Evolutionary conservation across 352 stramenopile species (phyloP).

Genomic region (Globisporangium orthogonon): DNA sequence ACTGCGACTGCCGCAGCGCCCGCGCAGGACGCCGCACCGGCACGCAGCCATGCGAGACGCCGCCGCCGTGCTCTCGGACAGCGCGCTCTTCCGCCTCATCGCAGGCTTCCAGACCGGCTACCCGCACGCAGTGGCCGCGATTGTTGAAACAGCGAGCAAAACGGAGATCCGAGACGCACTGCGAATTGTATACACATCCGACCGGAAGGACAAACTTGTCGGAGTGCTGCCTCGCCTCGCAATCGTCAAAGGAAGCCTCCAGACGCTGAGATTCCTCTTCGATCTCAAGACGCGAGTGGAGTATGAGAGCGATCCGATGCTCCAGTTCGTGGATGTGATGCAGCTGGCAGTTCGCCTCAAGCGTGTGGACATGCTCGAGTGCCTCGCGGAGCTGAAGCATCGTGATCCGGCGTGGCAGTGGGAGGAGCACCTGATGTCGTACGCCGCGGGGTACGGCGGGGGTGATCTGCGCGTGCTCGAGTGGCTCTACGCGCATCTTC

Average conservation of each 20-base stretch:
- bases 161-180: background rate
- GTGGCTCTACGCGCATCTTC: constrained; percentile 2
- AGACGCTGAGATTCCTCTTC: background rate
- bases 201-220: background rate
- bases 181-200: background rate
- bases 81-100: too few species aligned
- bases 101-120: background rate
- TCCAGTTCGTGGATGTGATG: background rate
- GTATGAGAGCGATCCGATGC: background rate
- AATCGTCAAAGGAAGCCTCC: background rate
- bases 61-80: too few species aligned
- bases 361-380: background rate
- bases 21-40: too few species aligned
- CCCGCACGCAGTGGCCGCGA: background rate
- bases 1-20: too few species aligned
- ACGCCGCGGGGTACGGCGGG: background rate
- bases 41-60: too few species aligned
- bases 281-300: background rate
- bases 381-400: background rate
- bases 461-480: background rate
- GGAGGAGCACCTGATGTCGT: background rate
- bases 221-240: background rate
- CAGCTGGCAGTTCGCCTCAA: background rate
- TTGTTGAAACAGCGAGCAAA: background rate
- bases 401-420: background rate